Percentiles rank a stretch among this genome's conserved stretches.
These are phyloP conservation scores for Suillus placidus DNA, from an alignment of 768 basidiomycete species.

Conservation along the genomic window DNA sequence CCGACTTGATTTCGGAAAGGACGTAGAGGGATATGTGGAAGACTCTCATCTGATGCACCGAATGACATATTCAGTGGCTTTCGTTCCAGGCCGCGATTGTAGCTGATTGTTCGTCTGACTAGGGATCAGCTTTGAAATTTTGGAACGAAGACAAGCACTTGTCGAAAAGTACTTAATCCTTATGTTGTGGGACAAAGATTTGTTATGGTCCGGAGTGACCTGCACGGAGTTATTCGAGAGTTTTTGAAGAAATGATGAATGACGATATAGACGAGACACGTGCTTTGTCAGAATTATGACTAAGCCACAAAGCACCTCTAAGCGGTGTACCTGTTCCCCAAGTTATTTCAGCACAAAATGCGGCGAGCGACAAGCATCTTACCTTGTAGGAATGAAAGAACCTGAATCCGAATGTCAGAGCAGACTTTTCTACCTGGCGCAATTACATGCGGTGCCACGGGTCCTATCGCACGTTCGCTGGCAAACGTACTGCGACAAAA, in stretches of 20 bases:
- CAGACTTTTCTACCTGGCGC: slow-evolving; percentile 31
- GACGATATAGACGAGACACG: slow-evolving; percentile 40
- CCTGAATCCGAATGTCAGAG: slow-evolving; percentile 14
- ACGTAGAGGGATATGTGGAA: slow-evolving; percentile 88
- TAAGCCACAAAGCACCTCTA: slow-evolving; percentile 24
- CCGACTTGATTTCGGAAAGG: slow-evolving; percentile 99
- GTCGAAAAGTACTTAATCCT: slow-evolving; percentile 1
- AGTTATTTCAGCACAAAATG: neutral
- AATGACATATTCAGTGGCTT: slow-evolving; percentile 43
- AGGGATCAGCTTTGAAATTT: neutral
- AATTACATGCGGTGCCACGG: slow-evolving; percentile 35
- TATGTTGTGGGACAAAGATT: neutral
- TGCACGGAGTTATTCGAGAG: slow-evolving; percentile 8
- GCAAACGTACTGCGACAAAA: slow-evolving; percentile 16
- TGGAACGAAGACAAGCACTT: neutral
- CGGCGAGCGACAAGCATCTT: slow-evolving; percentile 11
- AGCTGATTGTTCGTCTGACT: neutral
- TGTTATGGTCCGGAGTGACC: neutral
- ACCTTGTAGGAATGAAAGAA: slow-evolving; percentile 18
- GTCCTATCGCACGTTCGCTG: slow-evolving; percentile 40
- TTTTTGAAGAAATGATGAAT: slow-evolving; percentile 37
- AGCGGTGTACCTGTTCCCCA: neutral
- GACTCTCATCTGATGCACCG: slow-evolving; percentile 55
- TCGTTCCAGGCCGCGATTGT: slow-evolving; percentile 28
- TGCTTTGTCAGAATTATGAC: slow-evolving; percentile 34